Conservation (phyloP, 345 rosid species). For the Trapa bicornis region DNA sequence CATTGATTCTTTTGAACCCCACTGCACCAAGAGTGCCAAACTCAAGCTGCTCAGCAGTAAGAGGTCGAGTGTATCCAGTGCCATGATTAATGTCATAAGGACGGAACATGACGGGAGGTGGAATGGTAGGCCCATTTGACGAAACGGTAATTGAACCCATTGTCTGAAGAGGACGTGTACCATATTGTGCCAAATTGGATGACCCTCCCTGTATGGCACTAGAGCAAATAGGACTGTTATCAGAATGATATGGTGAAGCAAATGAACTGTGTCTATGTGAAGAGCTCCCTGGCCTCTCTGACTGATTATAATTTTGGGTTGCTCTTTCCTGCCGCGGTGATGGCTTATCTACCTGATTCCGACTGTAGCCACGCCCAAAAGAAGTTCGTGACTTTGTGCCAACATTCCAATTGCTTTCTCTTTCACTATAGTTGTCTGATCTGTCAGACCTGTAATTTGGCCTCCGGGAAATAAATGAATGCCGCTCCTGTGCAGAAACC, state of each 20-base stretch:
- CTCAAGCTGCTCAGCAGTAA: constrained; percentile 60
- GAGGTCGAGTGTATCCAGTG: constrained; percentile 15
- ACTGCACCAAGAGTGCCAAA: constrained; percentile 51
- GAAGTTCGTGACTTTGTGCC: constrained; percentile 46
- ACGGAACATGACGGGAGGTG: constrained; percentile 65
- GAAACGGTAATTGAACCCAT: constrained; percentile 44
- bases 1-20: constrained; percentile 35
- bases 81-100: constrained; percentile 55
- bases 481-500: constrained; percentile 51
- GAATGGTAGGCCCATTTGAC: constrained; percentile 52
- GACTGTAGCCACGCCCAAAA: constrained; percentile 47
- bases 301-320: constrained; percentile 31
- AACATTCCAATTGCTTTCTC: constrained; percentile 71
- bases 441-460: constrained; percentile 64
- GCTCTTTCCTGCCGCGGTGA: constrained; percentile 40
- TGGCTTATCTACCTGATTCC: constrained; percentile 49
- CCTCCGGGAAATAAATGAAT: constrained; percentile 48
- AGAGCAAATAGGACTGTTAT: constrained; percentile 46
- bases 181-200: constrained; percentile 38
- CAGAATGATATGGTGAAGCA: constrained; percentile 43
- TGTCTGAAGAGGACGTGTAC: constrained; percentile 53
- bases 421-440: constrained; percentile 54
- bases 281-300: constrained; percentile 57
- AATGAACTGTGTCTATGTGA: constrained; percentile 42
- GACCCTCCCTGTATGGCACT: constrained; percentile 39